Base-by-base conservation (phyloP, 371 early-diverging fungal species). In the Mucor sp. region DNA sequence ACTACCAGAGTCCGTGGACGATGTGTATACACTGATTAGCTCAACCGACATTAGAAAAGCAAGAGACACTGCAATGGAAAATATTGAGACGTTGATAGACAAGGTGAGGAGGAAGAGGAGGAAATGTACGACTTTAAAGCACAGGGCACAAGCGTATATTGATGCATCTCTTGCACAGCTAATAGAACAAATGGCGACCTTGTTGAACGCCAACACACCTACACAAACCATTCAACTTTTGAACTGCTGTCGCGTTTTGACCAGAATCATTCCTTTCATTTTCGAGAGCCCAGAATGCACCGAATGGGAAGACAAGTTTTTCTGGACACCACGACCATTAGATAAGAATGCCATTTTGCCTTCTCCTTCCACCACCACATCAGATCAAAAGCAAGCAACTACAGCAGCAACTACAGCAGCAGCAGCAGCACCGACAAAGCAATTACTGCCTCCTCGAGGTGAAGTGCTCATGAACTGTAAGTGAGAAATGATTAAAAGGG, bases 1-100 rank as follows among this genome's bases (percentile, higher is more conserved):
- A 15, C 78, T 95, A 19, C 91, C 93, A 11, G 93, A 92, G 30
- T 78, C 83, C 19, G 84, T 91, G 41, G 93, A 94, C 61, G 94
- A 94, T 72, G 87, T 94, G n/a, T 93, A 89, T 75, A 88, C 93
- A 56, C 87, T 94, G 30, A 82, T 94, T 25, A 80, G 91, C 37
- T 81, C 91, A 14, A 82, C 85, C 9, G 95, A 95, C 66, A 88
- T 93, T 50, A 79, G 93, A 59, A 77, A 84, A 47, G 85, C 89
- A 21, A 83, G 92, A 61, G 91, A 93, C 70, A 70, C 77, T 5
- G 88, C 89, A 25, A 84, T 84, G 32, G 90, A 88, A 58, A 93
- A 93, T 74, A 79, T 94, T 32, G 85, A 84, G 59, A 89, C 87
- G 15, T 73, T 94, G 25, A 73, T 87, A 28, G 80, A 80, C 60